Conservation (phyloP, 2,329 filamentous ascomycete species). For the Talaromyces piceae region DNA sequence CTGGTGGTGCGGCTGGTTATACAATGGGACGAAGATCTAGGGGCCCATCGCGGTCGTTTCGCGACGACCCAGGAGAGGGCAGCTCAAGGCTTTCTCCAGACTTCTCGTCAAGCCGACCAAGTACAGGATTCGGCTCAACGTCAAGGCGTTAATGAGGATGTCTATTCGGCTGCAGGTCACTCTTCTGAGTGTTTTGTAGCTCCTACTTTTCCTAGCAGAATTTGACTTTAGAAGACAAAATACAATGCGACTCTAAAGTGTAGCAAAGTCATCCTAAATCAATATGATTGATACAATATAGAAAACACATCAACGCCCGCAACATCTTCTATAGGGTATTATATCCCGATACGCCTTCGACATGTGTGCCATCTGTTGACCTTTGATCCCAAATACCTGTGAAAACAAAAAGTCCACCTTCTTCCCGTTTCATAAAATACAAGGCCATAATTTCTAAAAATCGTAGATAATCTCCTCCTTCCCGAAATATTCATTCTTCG, state of each 20-base stretch:
- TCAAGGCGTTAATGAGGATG: constrained; percentile 29
- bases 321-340: background rate
- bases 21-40: constrained; percentile 7
- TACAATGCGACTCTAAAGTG: background rate
- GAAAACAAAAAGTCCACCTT: background rate
- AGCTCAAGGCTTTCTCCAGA: constrained; percentile 26
- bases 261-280: background rate
- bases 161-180: background rate
- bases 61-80: constrained; percentile 25
- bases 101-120: constrained; percentile 26
- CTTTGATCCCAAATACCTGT: background rate
- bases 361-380: background rate
- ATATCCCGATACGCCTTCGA: background rate
- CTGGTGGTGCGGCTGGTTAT: constrained; percentile 27
- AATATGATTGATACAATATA: background rate
- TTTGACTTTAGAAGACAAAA: background rate
- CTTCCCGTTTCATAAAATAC: background rate
- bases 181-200: no score
- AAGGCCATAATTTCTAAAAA: constrained; percentile 25
- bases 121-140: constrained; percentile 42
- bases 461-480: constrained; percentile 34
- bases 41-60: background rate
- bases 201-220: no score
- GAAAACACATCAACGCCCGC: background rate
- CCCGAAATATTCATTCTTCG: constrained; percentile 21